Base-by-base conservation (phyloP, 2,329 filamentous ascomycete genomes). In the Fusarium piperis region DNA sequence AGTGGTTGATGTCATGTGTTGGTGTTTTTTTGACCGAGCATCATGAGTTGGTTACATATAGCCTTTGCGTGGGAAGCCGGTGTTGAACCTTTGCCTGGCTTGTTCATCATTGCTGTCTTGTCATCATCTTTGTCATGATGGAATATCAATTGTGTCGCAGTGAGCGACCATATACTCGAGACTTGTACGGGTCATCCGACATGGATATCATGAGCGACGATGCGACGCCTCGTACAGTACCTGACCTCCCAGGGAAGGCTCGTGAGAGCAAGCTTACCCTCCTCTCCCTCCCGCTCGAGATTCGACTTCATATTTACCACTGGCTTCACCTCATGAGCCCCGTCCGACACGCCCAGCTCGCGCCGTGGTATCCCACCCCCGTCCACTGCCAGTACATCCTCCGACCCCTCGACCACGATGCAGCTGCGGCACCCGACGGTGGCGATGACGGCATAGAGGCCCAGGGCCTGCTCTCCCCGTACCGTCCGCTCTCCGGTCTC, bases 261-360 rank as follows among this genome's bases (percentile, higher is more conserved):
- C 36, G 32, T 6, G 51, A 57, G 9, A 44, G 30, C 3, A 73
- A 59, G 46, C 35, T 64, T 15, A 57, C 44, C 13, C 57, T 78
- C 11, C 74, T 85, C 52, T 73, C 78, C 32, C 75, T 86, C 6
- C 84, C 85, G 1, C 71, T 81, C 15, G 85, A 87, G 71, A 79
- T 87, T 55, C 81, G 85, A 15, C 80, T 85, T 13, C 79, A 83
- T 60, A 84, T 88, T 35, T 87, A 87, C 73, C 68, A 74, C 59
- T 83, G 82, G 79, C 70, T 86, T 13, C 78, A 83, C 46, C 73
- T 79, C 6, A 77, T 78, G 74, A 80, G 80, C 36, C 83, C 82
- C 2, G 73, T 84, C 39, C 74, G 77, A n/a, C 79, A 82, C 51
- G 74, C 77, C 15, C 79, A 83, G 63, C 80, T 83, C n/a, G 80